These are phyloP conservation scores for Turritis glabra DNA, from an alignment of 345 rosid genomes.

Conservation along the genomic window DNA sequence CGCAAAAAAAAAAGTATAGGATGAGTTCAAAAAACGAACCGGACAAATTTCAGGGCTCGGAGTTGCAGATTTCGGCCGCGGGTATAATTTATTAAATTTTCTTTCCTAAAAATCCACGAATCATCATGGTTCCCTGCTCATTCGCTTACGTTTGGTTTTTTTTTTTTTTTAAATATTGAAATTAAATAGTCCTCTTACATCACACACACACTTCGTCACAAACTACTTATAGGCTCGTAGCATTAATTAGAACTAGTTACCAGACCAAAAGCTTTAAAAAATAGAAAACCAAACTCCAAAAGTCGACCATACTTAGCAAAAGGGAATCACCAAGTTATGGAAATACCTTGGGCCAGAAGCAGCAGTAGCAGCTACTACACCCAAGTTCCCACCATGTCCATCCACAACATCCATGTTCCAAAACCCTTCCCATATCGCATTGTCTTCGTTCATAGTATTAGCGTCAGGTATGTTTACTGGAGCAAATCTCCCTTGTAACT, in stretches of 20 bases:
- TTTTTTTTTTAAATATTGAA: neutral
- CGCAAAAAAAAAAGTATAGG: too few species aligned
- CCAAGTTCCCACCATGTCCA: constrained; percentile 41
- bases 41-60: too few species aligned
- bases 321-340: constrained; percentile 53
- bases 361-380: constrained; percentile 1
- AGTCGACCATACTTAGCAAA: constrained; percentile 29
- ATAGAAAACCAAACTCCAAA: neutral
- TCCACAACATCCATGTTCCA: constrained; percentile 59
- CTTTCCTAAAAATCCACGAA: neutral
- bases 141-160: neutral
- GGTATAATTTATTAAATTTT: neutral
- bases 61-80: too few species aligned
- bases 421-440: constrained; percentile 58
- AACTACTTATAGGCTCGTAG: neutral
- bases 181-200: neutral
- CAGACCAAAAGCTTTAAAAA: neutral
- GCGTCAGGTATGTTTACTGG: neutral
- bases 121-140: neutral
- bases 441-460: constrained; percentile 41
- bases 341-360: constrained; percentile 38
- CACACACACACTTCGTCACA: neutral
- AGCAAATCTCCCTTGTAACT: constrained; percentile 28
- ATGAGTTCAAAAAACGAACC: too few species aligned
- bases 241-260: too few species aligned